A percentile compares a stretch with the other conserved stretches of the same genome.
phyloP scores from a whole-genome alignment of 768 basidiomycete species.

The Tephrocybe sp. region DNA sequence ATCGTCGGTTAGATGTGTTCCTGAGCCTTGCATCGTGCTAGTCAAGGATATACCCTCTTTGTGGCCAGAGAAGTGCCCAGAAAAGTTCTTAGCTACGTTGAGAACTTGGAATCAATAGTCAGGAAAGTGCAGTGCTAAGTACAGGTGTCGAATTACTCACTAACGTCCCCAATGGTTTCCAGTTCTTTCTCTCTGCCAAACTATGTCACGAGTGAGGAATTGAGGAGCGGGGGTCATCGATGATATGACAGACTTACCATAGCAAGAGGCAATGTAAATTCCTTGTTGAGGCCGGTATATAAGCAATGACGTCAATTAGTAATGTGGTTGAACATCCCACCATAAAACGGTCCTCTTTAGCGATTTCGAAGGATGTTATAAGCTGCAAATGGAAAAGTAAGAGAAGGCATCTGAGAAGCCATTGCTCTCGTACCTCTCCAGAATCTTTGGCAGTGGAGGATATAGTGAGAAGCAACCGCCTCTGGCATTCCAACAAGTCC shows the following conservation, averaged over 20 bases:
- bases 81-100: constrained; percentile 59
- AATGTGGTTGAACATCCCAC: constrained; percentile 31
- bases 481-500: constrained; percentile 70
- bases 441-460: constrained; percentile 57
- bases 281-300: constrained; percentile 32
- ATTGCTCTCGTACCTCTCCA: constrained; percentile 48
- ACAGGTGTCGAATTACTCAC: constrained; percentile 34
- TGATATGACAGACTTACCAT: constrained; percentile 43
- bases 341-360: constrained; percentile 62
- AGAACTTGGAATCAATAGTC: constrained; percentile 31
- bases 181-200: constrained; percentile 75
- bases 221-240: not conserved
- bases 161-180: constrained; percentile 66
- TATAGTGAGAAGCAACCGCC: constrained; percentile 58
- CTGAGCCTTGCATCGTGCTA: constrained; percentile 30
- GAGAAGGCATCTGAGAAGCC: not conserved
- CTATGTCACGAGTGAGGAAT: constrained; percentile 26
- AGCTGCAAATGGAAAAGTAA: constrained; percentile 37
- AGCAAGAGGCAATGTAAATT: constrained; percentile 68
- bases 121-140: too few relatives aligned
- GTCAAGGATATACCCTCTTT: constrained; percentile 41
- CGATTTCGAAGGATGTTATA: constrained; percentile 69
- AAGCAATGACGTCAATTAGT: not conserved
- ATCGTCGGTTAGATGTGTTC: constrained; percentile 35
- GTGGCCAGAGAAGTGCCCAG: constrained; percentile 46